These are phyloP conservation scores for Xylaria sp. DNA, from an alignment of 2,329 filamentous ascomycete genomes.

Conservation along the genomic window DNA sequence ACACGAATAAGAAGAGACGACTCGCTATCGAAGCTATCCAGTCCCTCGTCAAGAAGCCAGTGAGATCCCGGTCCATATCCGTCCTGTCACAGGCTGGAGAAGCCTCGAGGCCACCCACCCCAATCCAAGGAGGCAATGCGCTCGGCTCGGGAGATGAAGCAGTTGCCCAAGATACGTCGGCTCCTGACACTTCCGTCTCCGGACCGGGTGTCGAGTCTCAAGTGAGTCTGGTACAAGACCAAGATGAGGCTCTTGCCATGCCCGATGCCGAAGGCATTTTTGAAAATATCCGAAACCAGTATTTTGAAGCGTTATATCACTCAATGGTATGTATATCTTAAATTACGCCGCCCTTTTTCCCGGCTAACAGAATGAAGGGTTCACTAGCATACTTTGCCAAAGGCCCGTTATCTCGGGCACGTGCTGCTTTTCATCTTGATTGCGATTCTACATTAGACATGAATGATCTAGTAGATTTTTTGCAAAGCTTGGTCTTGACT, in stretches of 20 bases:
- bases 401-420: constrained; percentile 78
- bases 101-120: constrained; percentile 30
- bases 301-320: constrained; percentile 70
- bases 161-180: neutral
- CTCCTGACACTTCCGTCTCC: neutral
- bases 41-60: constrained; percentile 65
- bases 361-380: constrained; percentile 65
- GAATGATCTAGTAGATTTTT: constrained; percentile 71
- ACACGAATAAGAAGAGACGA: constrained; percentile 63
- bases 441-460: constrained; percentile 69
- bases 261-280: constrained; percentile 64
- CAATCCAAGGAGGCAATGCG: constrained; percentile 17
- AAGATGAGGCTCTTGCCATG: constrained; percentile 44
- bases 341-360: neutral
- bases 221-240: constrained; percentile 19
- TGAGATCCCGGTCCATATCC: constrained; percentile 57
- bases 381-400: constrained; percentile 87
- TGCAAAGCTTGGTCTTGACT: constrained; percentile 74
- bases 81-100: constrained; percentile 28
- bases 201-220: constrained; percentile 29
- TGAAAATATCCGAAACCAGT: constrained; percentile 66
- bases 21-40: constrained; percentile 72
- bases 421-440: constrained; percentile 74
- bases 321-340: constrained; percentile 66
- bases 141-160: neutral